Conservation (phyloP, 495 filamentous ascomycete genomes). For the Emericellopsis terricola region DNA sequence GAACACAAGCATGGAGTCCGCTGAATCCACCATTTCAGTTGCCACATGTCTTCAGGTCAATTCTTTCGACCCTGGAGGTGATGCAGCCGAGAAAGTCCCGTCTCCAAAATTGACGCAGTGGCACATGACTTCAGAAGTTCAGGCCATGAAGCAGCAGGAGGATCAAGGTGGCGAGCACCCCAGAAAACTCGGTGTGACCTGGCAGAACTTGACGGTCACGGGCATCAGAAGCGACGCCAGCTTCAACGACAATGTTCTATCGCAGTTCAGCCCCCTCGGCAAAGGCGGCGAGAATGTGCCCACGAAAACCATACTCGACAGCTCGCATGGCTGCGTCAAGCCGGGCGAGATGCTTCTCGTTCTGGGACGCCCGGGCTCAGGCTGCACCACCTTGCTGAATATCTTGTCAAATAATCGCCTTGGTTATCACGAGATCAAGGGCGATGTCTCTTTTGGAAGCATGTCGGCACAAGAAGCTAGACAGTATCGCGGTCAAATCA, state of each 20-base stretch:
- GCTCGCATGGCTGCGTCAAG: slow-evolving; percentile 29
- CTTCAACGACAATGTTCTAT: not conserved
- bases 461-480: slow-evolving; percentile 26
- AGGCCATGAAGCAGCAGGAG: not conserved
- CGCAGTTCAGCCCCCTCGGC: not conserved
- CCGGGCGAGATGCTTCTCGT: slow-evolving; percentile 42
- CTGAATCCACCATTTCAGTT: too few relatives aligned
- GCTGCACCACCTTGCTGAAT: slow-evolving; percentile 57
- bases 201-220: not conserved
- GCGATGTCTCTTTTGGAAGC: slow-evolving; percentile 47
- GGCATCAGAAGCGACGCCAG: not conserved
- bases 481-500: slow-evolving; percentile 23
- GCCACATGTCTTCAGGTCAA: too few relatives aligned
- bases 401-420: slow-evolving; percentile 38
- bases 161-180: not conserved
- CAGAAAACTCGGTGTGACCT: not conserved
- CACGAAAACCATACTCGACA: slow-evolving; percentile 15
- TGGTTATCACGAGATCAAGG: slow-evolving; percentile 36
- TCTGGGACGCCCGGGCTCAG: slow-evolving; percentile 51
- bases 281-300: not conserved
- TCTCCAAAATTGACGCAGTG: too few relatives aligned
- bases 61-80: too few relatives aligned
- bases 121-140: too few relatives aligned
- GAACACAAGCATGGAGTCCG: too few relatives aligned
- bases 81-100: too few relatives aligned